Percentiles rank a stretch among this genome's conserved stretches.
Conservation (phyloP, 2,329 filamentous ascomycete genomes). For the Ophiostoma australiae region DNA sequence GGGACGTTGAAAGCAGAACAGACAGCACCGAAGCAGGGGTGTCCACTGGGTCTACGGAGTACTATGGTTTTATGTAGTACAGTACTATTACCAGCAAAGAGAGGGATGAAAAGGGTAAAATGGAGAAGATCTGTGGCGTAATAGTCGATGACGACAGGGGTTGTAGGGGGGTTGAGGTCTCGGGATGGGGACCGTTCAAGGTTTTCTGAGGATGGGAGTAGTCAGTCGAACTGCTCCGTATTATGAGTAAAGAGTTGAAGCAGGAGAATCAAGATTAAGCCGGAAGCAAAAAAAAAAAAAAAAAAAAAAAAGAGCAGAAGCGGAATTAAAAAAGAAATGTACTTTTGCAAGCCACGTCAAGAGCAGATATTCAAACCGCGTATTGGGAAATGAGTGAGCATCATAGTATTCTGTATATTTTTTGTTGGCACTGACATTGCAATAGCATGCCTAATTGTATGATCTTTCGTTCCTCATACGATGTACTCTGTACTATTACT, state of each 20-base stretch:
- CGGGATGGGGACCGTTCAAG: neutral
- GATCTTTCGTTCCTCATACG: neutral
- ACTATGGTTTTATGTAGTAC: no score
- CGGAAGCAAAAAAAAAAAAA: neutral
- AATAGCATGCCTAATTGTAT: neutral
- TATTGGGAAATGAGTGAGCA: no score
- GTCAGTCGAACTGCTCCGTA: neutral
- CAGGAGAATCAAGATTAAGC: neutral
- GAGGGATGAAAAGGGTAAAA: neutral
- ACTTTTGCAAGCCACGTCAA: neutral
- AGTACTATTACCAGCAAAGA: neutral
- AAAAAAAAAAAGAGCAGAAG: neutral
- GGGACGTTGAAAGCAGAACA: constrained; percentile 10
- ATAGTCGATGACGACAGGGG: constrained; percentile 12
- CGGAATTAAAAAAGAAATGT: neutral
- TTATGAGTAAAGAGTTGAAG: neutral
- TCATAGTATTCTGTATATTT: neutral
- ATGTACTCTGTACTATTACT: neutral
- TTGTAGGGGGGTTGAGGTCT: neutral
- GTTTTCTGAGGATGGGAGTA: no score
- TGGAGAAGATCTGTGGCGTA: constrained; percentile 2
- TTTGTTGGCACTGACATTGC: neutral
- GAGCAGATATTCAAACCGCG: neutral
- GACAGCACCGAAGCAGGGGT: no score
- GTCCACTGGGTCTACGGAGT: no score